These are phyloP conservation scores for Gossypium schwendimanii DNA, from an alignment of 441 rosid genomes.

Conservation along the genomic window DNA sequence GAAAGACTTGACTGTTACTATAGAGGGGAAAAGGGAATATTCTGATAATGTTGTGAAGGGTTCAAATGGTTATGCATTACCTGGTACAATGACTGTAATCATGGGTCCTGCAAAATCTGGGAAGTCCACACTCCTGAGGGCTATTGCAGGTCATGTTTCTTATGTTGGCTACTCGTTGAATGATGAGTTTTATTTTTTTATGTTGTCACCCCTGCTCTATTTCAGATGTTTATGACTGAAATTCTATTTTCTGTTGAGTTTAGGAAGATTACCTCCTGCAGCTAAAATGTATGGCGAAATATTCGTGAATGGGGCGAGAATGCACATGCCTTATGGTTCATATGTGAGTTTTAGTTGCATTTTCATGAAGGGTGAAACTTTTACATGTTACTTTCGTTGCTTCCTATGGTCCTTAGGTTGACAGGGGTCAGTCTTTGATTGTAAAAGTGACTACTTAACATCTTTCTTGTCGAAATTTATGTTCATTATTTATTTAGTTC, in stretches of 20 bases:
- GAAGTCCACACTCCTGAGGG: slow-evolving; percentile 84
- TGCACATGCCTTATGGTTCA: slow-evolving; percentile 79
- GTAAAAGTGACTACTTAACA: neutral
- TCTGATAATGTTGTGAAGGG: slow-evolving; percentile 89
- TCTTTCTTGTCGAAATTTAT: neutral
- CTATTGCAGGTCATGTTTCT: slow-evolving; percentile 70
- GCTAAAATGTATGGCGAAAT: slow-evolving; percentile 82
- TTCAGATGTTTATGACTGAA: slow-evolving; percentile 13
- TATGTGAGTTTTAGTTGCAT: slow-evolving; percentile 55
- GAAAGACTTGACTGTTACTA: slow-evolving; percentile 92
- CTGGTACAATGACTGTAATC: slow-evolving; percentile 94
- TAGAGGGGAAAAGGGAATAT: slow-evolving; percentile 80
- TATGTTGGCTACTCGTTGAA: neutral
- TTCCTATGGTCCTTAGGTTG: neutral
- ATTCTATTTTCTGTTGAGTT: slow-evolving; percentile 20
- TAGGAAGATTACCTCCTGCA: slow-evolving; percentile 76
- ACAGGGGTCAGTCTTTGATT: neutral
- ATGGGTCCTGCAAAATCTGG: slow-evolving; percentile 99
- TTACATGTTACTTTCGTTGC: neutral
- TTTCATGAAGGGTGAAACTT: neutral
- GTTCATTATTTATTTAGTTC: neutral
- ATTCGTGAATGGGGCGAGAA: slow-evolving; percentile 73
- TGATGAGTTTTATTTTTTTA: neutral
- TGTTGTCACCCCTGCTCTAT: neutral
- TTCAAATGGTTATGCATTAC: slow-evolving; percentile 91